These are phyloP conservation scores for Raddia distichophylla DNA, from an alignment of 176 grass and related monocot genomes.

Conservation along the genomic window DNA sequence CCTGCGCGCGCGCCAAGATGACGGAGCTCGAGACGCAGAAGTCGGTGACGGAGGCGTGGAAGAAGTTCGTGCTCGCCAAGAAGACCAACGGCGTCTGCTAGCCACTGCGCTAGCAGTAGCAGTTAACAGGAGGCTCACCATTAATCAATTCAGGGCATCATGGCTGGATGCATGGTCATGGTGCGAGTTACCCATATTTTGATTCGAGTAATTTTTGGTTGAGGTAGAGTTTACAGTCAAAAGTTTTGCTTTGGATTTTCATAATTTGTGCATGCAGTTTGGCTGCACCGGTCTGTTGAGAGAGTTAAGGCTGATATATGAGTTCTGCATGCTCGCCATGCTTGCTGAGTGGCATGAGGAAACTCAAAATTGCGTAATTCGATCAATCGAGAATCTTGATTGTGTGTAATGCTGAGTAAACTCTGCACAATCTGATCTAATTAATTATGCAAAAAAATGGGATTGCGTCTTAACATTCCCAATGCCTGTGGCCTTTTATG, in stretches of 20 bases:
- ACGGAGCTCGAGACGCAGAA: conserved; percentile 59
- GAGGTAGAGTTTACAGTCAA: conserved; percentile 2
- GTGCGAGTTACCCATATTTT: not conserved
- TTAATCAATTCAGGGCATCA: not conserved
- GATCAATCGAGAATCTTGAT: not conserved
- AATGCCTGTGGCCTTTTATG: too few species aligned
- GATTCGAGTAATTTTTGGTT: conserved; percentile 13
- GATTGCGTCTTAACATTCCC: not conserved
- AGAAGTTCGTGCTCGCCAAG: conserved; percentile 67
- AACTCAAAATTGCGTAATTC: not conserved
- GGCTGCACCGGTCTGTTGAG: not conserved
- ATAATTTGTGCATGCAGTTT: conserved; percentile 7
- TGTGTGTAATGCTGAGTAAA: not conserved
- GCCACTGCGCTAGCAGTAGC: not conserved
- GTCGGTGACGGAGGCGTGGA: conserved; percentile 70
- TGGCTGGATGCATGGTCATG: not conserved
- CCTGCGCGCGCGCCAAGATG: conserved; percentile 40
- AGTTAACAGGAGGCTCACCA: not conserved
- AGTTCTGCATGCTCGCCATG: not conserved
- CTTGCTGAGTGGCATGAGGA: not conserved
- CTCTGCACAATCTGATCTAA: not conserved
- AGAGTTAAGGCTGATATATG: not conserved
- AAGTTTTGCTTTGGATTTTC: not conserved
- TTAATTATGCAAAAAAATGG: not conserved
- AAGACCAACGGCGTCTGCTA: conserved; percentile 90